These are phyloP conservation scores for Basipetospora sp. DNA, from an alignment of 2,329 filamentous ascomycete species.

Conservation along the genomic window DNA sequence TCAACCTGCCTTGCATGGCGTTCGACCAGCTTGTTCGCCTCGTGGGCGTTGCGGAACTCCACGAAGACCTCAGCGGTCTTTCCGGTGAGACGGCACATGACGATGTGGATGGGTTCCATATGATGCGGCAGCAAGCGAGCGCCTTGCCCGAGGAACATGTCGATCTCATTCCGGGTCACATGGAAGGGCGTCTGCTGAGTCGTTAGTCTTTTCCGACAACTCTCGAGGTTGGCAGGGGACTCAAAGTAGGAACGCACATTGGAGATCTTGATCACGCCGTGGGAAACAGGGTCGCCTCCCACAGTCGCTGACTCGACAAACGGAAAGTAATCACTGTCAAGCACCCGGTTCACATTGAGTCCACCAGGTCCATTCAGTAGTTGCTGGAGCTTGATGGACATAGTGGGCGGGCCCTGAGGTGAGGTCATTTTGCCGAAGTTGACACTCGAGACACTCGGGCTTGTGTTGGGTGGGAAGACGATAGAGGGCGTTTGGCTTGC, in stretches of 20 bases:
- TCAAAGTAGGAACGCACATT: conserved; percentile 27
- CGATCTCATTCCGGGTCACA: conserved; percentile 37
- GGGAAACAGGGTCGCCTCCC: conserved; percentile 13
- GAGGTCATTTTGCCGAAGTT: too few relatives aligned
- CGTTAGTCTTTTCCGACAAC: too few relatives aligned
- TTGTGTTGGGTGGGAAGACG: too few relatives aligned
- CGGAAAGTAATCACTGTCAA: conserved; percentile 28
- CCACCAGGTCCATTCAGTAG: conserved; percentile 20
- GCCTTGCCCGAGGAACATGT: conserved; percentile 45
- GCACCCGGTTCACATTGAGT: conserved; percentile 17
- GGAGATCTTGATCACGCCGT: conserved; percentile 33
- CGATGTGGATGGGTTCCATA: conserved; percentile 45
- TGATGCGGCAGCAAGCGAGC: conserved; percentile 38
- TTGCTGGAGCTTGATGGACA: conserved; percentile 22
- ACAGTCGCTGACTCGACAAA: conserved; percentile 27
- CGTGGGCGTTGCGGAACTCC: conserved; percentile 38
- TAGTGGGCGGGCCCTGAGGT: neutral
- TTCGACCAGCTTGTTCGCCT: conserved; percentile 38
- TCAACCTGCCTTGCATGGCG: conserved; percentile 26
- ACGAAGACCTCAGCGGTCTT: conserved; percentile 49
- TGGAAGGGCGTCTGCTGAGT: conserved; percentile 38
- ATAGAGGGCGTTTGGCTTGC: too few relatives aligned
- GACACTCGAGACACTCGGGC: too few relatives aligned
- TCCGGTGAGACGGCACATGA: conserved; percentile 47
- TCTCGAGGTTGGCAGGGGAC: too few relatives aligned